These are phyloP conservation scores for Penicillium egyptiacum DNA, from an alignment of 495 filamentous ascomycete genomes.

Conservation along the genomic window DNA sequence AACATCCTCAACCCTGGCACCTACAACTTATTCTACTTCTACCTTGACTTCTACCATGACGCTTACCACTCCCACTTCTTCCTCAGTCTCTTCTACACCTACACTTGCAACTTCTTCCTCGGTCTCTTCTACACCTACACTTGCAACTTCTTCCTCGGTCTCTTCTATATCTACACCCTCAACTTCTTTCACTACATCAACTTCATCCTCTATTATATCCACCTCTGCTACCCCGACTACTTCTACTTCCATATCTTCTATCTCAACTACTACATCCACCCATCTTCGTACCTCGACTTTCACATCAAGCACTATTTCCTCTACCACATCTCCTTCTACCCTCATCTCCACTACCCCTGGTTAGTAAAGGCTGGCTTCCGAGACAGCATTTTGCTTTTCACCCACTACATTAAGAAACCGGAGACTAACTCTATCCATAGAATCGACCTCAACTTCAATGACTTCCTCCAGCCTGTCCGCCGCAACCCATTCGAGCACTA, in stretches of 20 bases:
- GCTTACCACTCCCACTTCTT: background rate
- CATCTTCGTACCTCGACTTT: slow-evolving; percentile 11
- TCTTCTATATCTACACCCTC: background rate
- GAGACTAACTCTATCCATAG: background rate
- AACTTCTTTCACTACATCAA: slow-evolving; percentile 7
- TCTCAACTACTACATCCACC: slow-evolving; percentile 7
- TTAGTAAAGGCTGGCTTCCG: slow-evolving; percentile 12
- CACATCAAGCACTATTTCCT: slow-evolving; percentile 15
- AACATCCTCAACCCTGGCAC: background rate
- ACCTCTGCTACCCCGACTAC: slow-evolving; percentile 12
- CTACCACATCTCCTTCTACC: slow-evolving; percentile 12
- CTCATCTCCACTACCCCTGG: slow-evolving; percentile 10
- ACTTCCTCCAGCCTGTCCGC: slow-evolving; percentile 1
- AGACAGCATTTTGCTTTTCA: slow-evolving; percentile 2
- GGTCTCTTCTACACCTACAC: background rate
- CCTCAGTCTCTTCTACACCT: background rate
- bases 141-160: background rate
- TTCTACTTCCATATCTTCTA: slow-evolving; percentile 10
- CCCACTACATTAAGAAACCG: background rate
- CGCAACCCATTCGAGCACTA: slow-evolving; percentile 8
- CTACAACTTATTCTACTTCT: background rate
- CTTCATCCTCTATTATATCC: slow-evolving; percentile 22
- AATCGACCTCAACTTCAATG: slow-evolving; percentile 1
- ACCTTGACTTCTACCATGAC: slow-evolving; percentile 1
- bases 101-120: background rate